Percentiles rank a stretch among this genome's conserved stretches.
These are phyloP conservation scores for Alternaria sp. DNA, from an alignment of 2,329 filamentous ascomycete genomes.

Conservation along the genomic window DNA sequence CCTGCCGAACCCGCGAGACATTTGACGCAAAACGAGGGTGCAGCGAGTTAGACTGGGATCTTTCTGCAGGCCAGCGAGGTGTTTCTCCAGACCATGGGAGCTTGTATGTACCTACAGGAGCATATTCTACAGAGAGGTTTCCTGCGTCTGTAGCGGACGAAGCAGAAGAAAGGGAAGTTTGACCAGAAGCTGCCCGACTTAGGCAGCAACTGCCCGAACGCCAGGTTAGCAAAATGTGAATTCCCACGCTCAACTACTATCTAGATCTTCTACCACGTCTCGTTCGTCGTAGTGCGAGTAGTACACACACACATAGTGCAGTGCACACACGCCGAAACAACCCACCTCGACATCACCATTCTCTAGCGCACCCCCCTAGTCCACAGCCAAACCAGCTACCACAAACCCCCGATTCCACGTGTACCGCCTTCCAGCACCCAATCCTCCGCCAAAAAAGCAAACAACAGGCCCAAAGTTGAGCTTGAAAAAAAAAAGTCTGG, in stretches of 20 bases:
- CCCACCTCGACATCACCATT: neutral
- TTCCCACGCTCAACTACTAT: neutral
- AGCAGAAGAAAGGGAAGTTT: neutral
- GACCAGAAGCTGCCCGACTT: neutral
- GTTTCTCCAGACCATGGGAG: neutral
- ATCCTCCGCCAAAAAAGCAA: neutral
- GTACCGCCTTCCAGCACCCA: neutral
- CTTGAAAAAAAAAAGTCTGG: neutral
- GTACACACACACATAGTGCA: no score
- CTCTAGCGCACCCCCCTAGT: no score
- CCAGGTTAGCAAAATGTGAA: neutral
- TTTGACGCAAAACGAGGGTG: conserved; percentile 1
- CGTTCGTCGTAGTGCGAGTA: neutral
- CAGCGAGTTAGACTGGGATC: neutral
- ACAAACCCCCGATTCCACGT: no score
- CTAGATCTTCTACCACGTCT: no score
- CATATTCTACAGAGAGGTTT: neutral
- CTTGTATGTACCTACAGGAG: neutral
- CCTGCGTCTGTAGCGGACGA: conserved; percentile 1
- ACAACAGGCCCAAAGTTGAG: neutral
- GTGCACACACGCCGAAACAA: neutral
- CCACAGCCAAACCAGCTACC: neutral
- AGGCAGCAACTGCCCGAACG: neutral
- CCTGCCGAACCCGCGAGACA: neutral
- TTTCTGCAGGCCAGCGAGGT: neutral